Base-by-base conservation (phyloP, 805 yeast species). In the Scheffersomyces lignosus region DNA sequence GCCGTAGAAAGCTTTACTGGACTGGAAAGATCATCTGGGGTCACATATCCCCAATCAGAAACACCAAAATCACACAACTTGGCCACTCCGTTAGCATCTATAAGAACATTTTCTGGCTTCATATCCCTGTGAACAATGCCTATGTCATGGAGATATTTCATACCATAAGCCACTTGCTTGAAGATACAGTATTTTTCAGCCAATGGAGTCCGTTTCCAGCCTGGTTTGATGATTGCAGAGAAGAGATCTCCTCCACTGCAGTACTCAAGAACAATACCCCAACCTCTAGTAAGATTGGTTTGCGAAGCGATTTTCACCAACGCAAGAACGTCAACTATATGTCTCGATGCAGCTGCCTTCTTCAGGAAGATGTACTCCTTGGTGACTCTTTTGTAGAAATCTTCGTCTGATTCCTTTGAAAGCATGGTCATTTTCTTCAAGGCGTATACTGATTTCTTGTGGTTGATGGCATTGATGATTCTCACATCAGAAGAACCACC, bases 11-110 rank as follows among this genome's bases (percentile, higher is more conserved):
- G 31, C 33, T 59, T 60, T 9, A 74, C 44, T 3, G 67, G 64
- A 16, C 78, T 68, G 0, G 56, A 47, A 15, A 73, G 61, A 56
- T 83, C 77, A 1, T 75, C 73, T 1, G 75, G 76, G 15, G 57
- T 66, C 34, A 61, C 73, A 55, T 80, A 82, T 13, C 81, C 85
- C 53, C 75, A 76, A 35, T 76, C 82, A 34, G 86, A 77, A 24
- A 84, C 84, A 41, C 93, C 93, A 57, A 83, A 84, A 64, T 84
- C 93, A 22, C 88, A 81, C 18, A 84, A 57, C 51, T 83, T 83
- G 31, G 81, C 76, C 23, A 81, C 53, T 2, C 90, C 91, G 44
- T 71, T 67, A 8, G 59, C 59, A 37, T 79, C 75, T n/a, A 84
- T 48, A 38, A 84, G 60, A 4, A 83, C 67, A 51, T 84, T 84